Percentiles rank a stretch among this genome's conserved stretches.
phyloP scores from a whole-genome alignment of 2,329 filamentous ascomycete species.

The Beauveria brongniartii region DNA sequence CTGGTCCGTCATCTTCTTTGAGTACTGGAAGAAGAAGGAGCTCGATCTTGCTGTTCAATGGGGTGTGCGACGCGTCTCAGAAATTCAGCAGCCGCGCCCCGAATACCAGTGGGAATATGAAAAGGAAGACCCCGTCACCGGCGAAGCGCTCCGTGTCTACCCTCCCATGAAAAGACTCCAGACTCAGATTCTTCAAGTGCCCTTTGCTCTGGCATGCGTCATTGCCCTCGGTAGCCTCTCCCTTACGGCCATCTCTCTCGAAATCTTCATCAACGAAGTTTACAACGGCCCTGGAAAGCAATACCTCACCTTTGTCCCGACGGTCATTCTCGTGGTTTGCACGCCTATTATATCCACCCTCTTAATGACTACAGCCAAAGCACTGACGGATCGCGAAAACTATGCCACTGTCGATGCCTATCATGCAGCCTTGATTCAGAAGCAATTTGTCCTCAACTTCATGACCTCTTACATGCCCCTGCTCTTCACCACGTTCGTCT shows the following conservation, averaged over 20 bases:
- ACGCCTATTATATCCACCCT: constrained; percentile 71
- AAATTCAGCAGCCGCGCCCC: constrained; percentile 67
- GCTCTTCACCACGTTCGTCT: constrained; percentile 89
- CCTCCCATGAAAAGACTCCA: constrained; percentile 65
- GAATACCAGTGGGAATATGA: constrained; percentile 76
- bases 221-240: constrained; percentile 73
- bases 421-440: constrained; percentile 76
- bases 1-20: constrained; percentile 86
- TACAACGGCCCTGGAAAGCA: constrained; percentile 84
- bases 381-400: constrained; percentile 78
- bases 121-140: constrained; percentile 70
- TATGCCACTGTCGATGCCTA: constrained; percentile 81
- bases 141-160: constrained; percentile 69
- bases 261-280: constrained; percentile 92
- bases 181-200: constrained; percentile 72
- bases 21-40: constrained; percentile 95
- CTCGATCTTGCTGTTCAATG: constrained; percentile 78
- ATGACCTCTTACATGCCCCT: constrained; percentile 91
- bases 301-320: constrained; percentile 79
- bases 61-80: constrained; percentile 78
- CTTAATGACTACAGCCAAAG: constrained; percentile 68
- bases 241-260: constrained; percentile 78
- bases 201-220: constrained; percentile 71
- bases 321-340: constrained; percentile 72
- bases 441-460: constrained; percentile 94